These are phyloP conservation scores for Alopecurus myosuroides DNA, from an alignment of 176 grass and related monocot genomes.

Conservation along the genomic window DNA sequence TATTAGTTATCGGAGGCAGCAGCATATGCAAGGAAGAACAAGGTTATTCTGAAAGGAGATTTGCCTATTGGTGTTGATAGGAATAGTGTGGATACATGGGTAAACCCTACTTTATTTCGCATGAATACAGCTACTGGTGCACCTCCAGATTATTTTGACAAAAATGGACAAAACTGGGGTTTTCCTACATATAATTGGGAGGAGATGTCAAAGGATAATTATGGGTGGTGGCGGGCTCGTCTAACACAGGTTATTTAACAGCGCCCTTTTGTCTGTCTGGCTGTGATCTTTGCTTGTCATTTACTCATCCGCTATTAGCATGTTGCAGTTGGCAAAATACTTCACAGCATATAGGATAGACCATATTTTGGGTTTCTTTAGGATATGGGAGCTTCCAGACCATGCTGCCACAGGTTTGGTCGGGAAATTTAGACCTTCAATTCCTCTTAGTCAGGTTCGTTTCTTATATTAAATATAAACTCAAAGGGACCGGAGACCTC, in stretches of 20 bases:
- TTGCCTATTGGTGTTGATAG: slow-evolving; percentile 98
- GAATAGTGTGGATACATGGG: slow-evolving; percentile 99
- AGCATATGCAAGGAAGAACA: slow-evolving; percentile 84
- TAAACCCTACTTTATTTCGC: slow-evolving; percentile 90
- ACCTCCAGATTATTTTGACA: slow-evolving; percentile 98
- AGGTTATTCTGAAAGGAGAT: slow-evolving; percentile 97
- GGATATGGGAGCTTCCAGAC: slow-evolving; percentile 98
- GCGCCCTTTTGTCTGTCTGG: slow-evolving; percentile 11
- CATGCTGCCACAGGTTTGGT: slow-evolving; percentile 87
- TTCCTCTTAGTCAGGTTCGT: slow-evolving; percentile 90
- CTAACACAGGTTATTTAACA: slow-evolving; percentile 75
- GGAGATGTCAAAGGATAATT: slow-evolving; percentile 99
- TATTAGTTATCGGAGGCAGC: slow-evolving; percentile 84
- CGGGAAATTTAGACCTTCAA: slow-evolving; percentile 97
- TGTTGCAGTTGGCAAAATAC: slow-evolving; percentile 84
- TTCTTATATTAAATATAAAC: slow-evolving; percentile 19
- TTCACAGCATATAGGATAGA: slow-evolving; percentile 99
- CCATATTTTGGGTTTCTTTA: slow-evolving; percentile 99
- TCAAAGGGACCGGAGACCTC: neutral
- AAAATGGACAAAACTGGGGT: slow-evolving; percentile 99
- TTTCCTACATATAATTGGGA: slow-evolving; percentile 99
- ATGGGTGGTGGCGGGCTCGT: slow-evolving; percentile 93
- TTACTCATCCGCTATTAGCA: slow-evolving; percentile 24
- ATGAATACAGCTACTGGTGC: slow-evolving; percentile 98
- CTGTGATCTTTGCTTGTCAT: slow-evolving; percentile 21